Percentiles rank a stretch among this genome's conserved stretches.
Evolutionary conservation across 2,329 filamentous ascomycete species (phyloP).

Genomic region (Coniochaeta pulveracea): DNA sequence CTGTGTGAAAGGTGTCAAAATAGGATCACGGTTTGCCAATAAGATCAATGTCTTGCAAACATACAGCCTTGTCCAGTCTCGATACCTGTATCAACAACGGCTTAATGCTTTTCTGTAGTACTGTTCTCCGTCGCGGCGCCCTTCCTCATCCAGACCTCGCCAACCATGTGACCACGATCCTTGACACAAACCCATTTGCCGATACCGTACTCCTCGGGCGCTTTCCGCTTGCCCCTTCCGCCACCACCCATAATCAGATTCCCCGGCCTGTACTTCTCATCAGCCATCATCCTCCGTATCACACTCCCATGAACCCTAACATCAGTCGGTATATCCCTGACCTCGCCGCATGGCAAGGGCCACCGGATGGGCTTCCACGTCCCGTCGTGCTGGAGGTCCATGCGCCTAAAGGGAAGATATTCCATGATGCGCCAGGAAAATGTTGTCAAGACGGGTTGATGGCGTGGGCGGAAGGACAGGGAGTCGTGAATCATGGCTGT

Average conservation of each 20-base stretch:
- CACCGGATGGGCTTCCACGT: constrained; percentile 72
- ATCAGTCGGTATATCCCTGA: constrained; percentile 61
- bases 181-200: constrained; percentile 60
- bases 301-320: constrained; percentile 65
- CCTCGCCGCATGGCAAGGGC: constrained; percentile 68
- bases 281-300: constrained; percentile 55
- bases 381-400: constrained; percentile 64
- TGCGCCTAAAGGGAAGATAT: constrained; percentile 67
- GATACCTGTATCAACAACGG: too few species aligned
- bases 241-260: constrained; percentile 74
- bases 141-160: constrained; percentile 50
- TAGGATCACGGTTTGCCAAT: too few species aligned
- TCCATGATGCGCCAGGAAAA: constrained; percentile 70
- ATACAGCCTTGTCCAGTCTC: too few species aligned
- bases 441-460: constrained; percentile 43
- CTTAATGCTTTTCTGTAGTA: too few species aligned
- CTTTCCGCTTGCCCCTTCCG: constrained; percentile 53
- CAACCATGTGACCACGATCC: constrained; percentile 56
- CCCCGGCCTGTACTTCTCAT: constrained; percentile 58
- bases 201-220: constrained; percentile 51
- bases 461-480: constrained; percentile 51
- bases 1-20: too few species aligned
- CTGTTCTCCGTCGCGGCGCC: constrained; percentile 6
- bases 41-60: too few species aligned
- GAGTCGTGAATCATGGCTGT: constrained; percentile 57